phyloP scores from a whole-genome alignment of 352 stramenopile species.

The Salisapilia sapeloensis region DNA sequence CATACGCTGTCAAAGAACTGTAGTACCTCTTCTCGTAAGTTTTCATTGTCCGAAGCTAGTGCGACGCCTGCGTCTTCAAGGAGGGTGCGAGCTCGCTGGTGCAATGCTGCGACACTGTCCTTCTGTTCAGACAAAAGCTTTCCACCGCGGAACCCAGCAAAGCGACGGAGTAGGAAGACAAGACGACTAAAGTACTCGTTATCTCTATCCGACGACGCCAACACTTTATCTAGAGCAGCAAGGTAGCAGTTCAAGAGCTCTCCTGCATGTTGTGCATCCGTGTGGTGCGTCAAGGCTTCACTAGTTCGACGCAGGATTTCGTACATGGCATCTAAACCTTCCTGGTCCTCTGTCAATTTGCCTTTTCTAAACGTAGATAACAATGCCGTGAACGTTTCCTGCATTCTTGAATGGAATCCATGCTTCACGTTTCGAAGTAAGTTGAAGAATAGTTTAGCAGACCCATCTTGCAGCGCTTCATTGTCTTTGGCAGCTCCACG shows the following conservation, averaged over 20 bases:
- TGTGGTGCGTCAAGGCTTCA: conserved; percentile 63
- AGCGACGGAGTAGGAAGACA: conserved; percentile 25
- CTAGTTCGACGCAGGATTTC: conserved; percentile 54
- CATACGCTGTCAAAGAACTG: conserved; percentile 40
- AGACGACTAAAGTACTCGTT: conserved; percentile 48
- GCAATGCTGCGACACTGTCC: conserved; percentile 19
- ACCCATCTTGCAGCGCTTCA: conserved; percentile 58
- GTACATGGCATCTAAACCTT: conserved; percentile 20
- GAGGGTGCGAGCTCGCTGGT: conserved; percentile 21
- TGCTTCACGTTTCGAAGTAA: conserved; percentile 73
- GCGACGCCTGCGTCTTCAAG: conserved; percentile 21
- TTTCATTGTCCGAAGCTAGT: conserved; percentile 14
- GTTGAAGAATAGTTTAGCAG: conserved; percentile 74
- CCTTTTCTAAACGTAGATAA: conserved; percentile 38
- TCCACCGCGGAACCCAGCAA: conserved; percentile 39
- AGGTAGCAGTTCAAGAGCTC: conserved; percentile 56
- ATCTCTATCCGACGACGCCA: conserved; percentile 9
- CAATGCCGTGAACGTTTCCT: conserved; percentile 54
- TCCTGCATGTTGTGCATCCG: conserved; percentile 31
- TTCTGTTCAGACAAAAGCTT: conserved; percentile 20
- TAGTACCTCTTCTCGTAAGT: conserved; percentile 24
- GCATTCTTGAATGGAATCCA: conserved; percentile 76
- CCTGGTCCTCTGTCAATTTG: conserved; percentile 3
- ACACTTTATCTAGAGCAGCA: conserved; percentile 35
- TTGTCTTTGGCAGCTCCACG: conserved; percentile 40